phyloP scores from a whole-genome alignment of 306 rosid species.

The Quercus ilex region DNA sequence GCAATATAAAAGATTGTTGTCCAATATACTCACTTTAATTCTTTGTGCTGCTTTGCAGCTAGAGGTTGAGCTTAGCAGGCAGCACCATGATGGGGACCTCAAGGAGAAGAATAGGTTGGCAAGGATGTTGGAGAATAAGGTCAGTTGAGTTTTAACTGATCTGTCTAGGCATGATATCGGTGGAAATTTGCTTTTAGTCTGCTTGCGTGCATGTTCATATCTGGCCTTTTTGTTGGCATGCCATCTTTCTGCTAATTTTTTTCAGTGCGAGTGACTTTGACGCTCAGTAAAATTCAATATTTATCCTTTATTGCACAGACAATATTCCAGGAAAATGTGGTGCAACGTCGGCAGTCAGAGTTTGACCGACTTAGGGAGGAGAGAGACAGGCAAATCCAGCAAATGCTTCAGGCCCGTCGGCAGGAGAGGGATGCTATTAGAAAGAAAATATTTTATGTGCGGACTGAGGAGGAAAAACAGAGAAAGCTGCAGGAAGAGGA shows the following conservation, averaged over 20 bases:
- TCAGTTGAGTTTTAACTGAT: constrained; percentile 21
- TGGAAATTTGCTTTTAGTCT: neutral
- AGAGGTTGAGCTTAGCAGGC: constrained; percentile 76
- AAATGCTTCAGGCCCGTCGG: constrained; percentile 56
- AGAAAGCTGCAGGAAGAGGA: constrained; percentile 70
- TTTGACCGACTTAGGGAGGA: constrained; percentile 59
- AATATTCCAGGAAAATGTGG: constrained; percentile 61
- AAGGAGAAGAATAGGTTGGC: constrained; percentile 73
- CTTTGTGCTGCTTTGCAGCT: constrained; percentile 45
- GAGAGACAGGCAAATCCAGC: constrained; percentile 62
- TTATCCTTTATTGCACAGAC: constrained; percentile 24
- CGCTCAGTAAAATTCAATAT: neutral
- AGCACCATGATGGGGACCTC: constrained; percentile 88
- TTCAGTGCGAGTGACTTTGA: neutral
- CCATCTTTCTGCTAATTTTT: neutral
- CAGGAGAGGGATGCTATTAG: constrained; percentile 69
- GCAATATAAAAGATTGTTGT: neutral
- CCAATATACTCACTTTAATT: neutral
- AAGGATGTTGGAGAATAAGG: constrained; percentile 70
- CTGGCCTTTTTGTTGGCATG: neutral
- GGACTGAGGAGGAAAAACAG: constrained; percentile 71
- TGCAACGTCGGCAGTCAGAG: constrained; percentile 62
- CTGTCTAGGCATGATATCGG: neutral
- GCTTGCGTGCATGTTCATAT: neutral
- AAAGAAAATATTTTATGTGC: constrained; percentile 69